These are phyloP conservation scores for Trametes sanguinea DNA, from an alignment of 768 basidiomycete genomes.

Conservation along the genomic window DNA sequence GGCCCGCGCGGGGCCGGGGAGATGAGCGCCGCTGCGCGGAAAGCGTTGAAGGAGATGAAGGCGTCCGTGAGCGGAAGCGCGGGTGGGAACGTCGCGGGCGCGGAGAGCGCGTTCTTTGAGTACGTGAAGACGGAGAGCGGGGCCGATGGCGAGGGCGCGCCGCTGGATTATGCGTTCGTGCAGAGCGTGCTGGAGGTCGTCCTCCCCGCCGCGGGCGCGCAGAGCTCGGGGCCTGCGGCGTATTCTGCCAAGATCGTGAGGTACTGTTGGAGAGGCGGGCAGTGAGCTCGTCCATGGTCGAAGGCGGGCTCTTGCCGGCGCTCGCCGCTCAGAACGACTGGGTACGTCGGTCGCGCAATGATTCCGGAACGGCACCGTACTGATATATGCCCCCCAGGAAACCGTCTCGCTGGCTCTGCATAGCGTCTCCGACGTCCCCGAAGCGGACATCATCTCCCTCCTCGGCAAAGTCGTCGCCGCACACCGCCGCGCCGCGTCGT, in stretches of 20 bases:
- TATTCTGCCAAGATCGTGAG: constrained; percentile 61
- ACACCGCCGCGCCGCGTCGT: constrained; percentile 33
- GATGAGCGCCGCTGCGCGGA: constrained; percentile 30
- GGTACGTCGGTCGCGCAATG: constrained; percentile 44
- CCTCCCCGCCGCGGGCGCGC: constrained; percentile 41
- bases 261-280: constrained; percentile 57
- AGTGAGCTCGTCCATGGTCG: constrained; percentile 63
- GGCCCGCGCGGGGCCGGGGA: constrained; percentile 3
- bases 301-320: constrained; percentile 55
- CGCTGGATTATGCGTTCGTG: constrained; percentile 52
- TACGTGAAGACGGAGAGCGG: constrained; percentile 49
- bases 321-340: constrained; percentile 64
- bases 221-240: constrained; percentile 24
- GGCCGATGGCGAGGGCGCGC: constrained; percentile 4
- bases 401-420: constrained; percentile 52
- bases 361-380: background rate
- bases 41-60: constrained; percentile 42
- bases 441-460: constrained; percentile 59
- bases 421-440: constrained; percentile 62
- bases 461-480: constrained; percentile 47
- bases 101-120: constrained; percentile 59
- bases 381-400: constrained; percentile 22
- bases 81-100: constrained; percentile 33
- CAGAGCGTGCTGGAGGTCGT: constrained; percentile 55
- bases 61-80: constrained; percentile 47